Base-by-base conservation (phyloP, 1,284 basidiomycete species). In the Grifola frondosa region DNA sequence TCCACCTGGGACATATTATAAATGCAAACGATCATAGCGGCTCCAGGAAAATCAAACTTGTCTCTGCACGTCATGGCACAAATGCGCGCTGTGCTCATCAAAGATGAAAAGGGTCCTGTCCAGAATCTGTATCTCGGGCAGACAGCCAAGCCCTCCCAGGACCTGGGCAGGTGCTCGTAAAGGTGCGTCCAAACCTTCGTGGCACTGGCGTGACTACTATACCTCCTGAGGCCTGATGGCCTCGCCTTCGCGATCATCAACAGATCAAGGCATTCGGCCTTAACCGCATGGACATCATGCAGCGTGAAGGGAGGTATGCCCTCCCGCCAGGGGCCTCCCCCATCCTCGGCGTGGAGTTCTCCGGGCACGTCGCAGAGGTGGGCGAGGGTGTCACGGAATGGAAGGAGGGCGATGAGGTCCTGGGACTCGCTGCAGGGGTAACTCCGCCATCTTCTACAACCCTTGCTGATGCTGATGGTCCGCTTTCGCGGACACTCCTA, bases 281-380 rank as follows among this genome's bases (percentile, higher is more conserved):
- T 46, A 96, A 96, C 67, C 77, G 92, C 19, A 88, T 93, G 91
- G 93, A 96, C 62, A 75, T 93, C 34, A 49, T 65, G 29, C 93
- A 94, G 65, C 77, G 85, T 8, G 76, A 88, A 59, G 91, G 91
- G 6, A 64, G 68, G 31, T 95, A 95, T 61, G 85, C 91, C 2
- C 63, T 82, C 3, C 95, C 94, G 8, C 77, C 86, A 12, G 89
- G 87, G 37, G 78, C 84, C 12, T 84, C 86, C 13, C 65, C 74
- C 7, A 86, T 96, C 60, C 75, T 97, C 20, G 94, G 96, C 7
- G 91, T 97, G 42, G 95, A 97, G 66, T 97, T 97, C 65, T 82
- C 90, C 15, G 92, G 93, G 3, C 66, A 64, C 3, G 74, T 96
- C 44, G 70, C 74, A 26, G 73, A 81, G 48, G 54, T 86, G 11